A percentile compares a stretch with the other conserved stretches of the same genome.
phyloP scores from a whole-genome alignment of 192 early-diverging fungal species.

The Neocallimastix lanati region DNA sequence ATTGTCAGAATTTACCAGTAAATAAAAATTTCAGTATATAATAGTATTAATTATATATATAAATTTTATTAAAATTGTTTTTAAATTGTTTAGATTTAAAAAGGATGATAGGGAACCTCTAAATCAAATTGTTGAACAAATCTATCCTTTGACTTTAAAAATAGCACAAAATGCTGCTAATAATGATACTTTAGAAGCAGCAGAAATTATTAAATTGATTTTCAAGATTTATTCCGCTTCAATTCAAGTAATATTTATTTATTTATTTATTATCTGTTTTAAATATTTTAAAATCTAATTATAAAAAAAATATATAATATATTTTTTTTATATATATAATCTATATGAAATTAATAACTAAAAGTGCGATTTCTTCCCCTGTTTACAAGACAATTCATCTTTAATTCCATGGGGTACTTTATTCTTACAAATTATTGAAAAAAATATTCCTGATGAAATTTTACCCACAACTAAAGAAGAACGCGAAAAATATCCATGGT shows the following conservation, averaged over 20 bases:
- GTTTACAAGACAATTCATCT: conserved; percentile 41
- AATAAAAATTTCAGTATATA: too few species aligned
- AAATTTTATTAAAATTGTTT: too few species aligned
- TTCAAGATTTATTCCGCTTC: conserved; percentile 63
- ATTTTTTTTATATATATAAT: too few species aligned
- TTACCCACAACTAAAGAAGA: conserved; percentile 38
- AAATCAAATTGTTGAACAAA: conserved; percentile 45
- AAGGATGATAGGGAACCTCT: conserved; percentile 36
- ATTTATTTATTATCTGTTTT: too few species aligned
- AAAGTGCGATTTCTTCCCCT: conserved; percentile 27
- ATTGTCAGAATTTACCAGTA: conserved; percentile 61
- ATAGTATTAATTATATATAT: too few species aligned
- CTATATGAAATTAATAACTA: too few species aligned
- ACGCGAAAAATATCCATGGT: conserved; percentile 62
- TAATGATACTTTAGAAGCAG: conserved; percentile 50
- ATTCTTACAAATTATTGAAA: conserved; percentile 62
- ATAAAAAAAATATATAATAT: too few species aligned
- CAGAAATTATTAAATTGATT: conserved; percentile 67
- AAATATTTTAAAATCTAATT: too few species aligned
- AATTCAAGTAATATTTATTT: conserved; percentile 50
- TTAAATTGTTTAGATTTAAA: conserved; percentile 44
- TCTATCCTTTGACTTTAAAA: conserved; percentile 59
- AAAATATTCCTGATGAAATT: conserved; percentile 25
- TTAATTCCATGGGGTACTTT: conserved; percentile 82
- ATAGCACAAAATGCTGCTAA: conserved; percentile 48